Base-by-base conservation (phyloP, 768 basidiomycete species). In the Lactarius sanguifluus region DNA sequence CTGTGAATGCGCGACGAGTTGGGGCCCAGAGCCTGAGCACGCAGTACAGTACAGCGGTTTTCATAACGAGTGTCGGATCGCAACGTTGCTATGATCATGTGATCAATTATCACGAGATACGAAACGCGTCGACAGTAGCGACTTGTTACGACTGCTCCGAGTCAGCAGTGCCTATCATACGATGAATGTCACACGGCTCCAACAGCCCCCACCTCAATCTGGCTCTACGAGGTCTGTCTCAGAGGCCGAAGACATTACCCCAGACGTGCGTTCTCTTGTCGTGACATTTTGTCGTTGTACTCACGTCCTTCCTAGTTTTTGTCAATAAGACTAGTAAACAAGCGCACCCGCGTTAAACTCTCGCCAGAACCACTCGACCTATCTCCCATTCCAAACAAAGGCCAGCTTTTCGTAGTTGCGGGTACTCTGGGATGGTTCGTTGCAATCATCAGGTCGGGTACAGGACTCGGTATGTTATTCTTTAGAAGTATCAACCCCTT, bases 371-470 rank as follows among this genome's bases (percentile, higher is more conserved):
- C 81, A 1, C 75, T 87, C 34, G 77, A 80, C 69, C 76, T 82
- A 25, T 71, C 82, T 20, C 59, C 75, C 1, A 69, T 80, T 52
- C 77, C 79, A 2, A 76, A 81, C 7, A 80, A 81, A 30, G 84
- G 82, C 47, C 81, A 76, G 61, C 78, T 89, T 20, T 84, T 93
- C 69, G 81, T 85, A 4, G 79, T 83, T 3, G 81, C 86, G 3
- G 89, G 87, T 72, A 76, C 79, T 15, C 82, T 79, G 68, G 87
- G 85, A 34, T 92, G 86, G 85, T 92, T 92, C 75, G 87, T 84
- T 56, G 88, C 89, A 38, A 82, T 85, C 12, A 80, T 76, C 54
- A 75, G 77, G 45, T 76, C 77, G 58, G 72, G 75, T 61, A 69
- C 57, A 55, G 73, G 71, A 70, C 76, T 60, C 70, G 75, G 65